phyloP scores from a whole-genome alignment of 768 basidiomycete species.

The Artomyces pyxidatus region DNA sequence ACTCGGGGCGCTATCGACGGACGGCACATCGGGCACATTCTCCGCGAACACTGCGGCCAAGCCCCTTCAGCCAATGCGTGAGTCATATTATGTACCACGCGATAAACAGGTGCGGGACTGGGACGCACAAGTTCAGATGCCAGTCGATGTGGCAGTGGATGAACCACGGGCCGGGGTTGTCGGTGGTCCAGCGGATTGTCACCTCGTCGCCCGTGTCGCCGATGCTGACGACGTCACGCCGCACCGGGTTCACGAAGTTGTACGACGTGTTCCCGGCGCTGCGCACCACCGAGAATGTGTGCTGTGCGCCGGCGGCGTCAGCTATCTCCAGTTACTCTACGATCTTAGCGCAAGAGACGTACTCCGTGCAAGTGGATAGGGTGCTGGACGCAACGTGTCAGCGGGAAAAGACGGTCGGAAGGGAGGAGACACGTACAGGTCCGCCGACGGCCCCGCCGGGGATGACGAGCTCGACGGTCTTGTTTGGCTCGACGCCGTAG shows the following conservation, averaged over 20 bases:
- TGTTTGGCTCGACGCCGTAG: not conserved
- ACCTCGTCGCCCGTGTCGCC: conserved; percentile 12
- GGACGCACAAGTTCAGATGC: no score
- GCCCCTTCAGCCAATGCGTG: no score
- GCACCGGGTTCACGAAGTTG: conserved; percentile 31
- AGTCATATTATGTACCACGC: no score
- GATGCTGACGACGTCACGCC: conserved; percentile 34
- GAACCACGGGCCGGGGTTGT: conserved; percentile 24
- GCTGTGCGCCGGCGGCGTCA: conserved; percentile 6
- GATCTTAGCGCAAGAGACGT: not conserved
- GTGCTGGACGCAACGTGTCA: not conserved
- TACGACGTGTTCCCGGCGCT: conserved; percentile 11
- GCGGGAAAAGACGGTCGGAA: not conserved
- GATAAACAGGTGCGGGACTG: no score
- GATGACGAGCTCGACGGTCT: not conserved
- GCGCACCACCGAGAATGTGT: conserved; percentile 16
- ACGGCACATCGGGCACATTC: conserved; percentile 6
- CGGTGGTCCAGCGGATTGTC: conserved; percentile 23
- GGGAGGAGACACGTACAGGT: not conserved
- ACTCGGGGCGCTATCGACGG: not conserved
- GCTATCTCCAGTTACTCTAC: not conserved
- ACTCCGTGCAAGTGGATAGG: conserved; percentile 9
- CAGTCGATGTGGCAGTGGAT: conserved; percentile 27
- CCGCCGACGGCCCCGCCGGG: not conserved
- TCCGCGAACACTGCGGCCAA: conserved; percentile 14